These are phyloP conservation scores for Apiotrichum brassicae DNA, from an alignment of 1,284 basidiomycete species.

Conservation along the genomic window DNA sequence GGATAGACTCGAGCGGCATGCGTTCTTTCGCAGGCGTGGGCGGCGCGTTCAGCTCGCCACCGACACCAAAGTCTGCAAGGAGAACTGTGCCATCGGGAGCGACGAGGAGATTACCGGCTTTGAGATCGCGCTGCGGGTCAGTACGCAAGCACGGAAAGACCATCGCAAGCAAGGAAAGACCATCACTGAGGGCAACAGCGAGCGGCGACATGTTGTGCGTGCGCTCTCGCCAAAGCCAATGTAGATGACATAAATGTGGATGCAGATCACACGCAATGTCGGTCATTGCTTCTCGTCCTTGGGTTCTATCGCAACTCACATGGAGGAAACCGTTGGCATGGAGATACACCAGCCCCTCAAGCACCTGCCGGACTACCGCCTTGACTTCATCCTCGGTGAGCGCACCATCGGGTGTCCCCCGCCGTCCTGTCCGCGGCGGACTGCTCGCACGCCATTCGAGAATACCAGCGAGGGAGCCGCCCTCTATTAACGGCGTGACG, in stretches of 20 bases:
- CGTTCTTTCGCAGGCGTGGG: slow-evolving; percentile 14
- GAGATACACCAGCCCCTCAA: slow-evolving; percentile 75
- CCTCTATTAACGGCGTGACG: slow-evolving; percentile 37
- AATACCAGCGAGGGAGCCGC: slow-evolving; percentile 37
- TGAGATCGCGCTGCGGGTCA: slow-evolving; percentile 34
- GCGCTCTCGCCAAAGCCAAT: no score
- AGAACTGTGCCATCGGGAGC: slow-evolving; percentile 69
- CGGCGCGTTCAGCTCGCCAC: slow-evolving; percentile 30
- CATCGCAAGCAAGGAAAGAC: no score
- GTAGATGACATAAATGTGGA: no score
- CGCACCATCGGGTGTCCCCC: not conserved
- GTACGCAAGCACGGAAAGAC: no score
- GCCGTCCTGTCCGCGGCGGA: not conserved
- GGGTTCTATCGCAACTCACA: no score
- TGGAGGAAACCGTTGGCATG: slow-evolving; percentile 88
- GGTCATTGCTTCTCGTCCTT: no score
- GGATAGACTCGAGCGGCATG: slow-evolving; percentile 22
- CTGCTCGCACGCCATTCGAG: slow-evolving; percentile 32
- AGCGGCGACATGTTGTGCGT: no score
- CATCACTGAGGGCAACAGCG: no score
- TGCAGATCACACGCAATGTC: no score
- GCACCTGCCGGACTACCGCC: slow-evolving; percentile 65
- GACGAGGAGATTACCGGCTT: slow-evolving; percentile 84
- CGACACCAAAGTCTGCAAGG: slow-evolving; percentile 91
- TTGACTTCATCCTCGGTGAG: slow-evolving; percentile 41